A percentile compares a stretch with the other conserved stretches of the same genome.
These are phyloP conservation scores for Apiospora phragmitis DNA, from an alignment of 2,329 filamentous ascomycete genomes.

Conservation along the genomic window DNA sequence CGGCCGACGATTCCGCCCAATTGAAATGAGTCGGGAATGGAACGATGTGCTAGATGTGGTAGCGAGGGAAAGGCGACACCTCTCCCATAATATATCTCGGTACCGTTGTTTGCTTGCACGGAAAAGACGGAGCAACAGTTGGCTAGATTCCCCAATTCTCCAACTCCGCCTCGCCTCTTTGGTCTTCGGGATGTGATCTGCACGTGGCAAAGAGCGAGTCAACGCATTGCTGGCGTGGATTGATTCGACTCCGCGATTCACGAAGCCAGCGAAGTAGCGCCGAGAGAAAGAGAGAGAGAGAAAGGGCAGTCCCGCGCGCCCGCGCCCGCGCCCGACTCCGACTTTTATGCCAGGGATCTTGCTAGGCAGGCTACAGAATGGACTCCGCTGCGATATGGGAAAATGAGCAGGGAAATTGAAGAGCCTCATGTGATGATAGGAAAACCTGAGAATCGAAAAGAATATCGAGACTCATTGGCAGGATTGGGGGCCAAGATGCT, in stretches of 20 bases:
- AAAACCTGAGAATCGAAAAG: background rate
- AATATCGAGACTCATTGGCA: background rate
- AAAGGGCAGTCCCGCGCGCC: background rate
- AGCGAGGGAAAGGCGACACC: background rate
- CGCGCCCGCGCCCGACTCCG: conserved; percentile 1
- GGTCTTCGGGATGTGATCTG: background rate
- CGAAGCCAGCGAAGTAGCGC: conserved; percentile 8
- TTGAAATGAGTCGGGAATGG: background rate
- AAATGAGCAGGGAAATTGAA: background rate
- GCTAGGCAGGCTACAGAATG: background rate
- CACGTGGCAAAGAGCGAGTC: conserved; percentile 3
- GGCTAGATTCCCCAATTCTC: background rate
- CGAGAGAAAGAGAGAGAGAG: background rate
- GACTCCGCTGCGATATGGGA: background rate
- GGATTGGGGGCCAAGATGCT: background rate
- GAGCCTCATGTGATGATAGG: background rate
- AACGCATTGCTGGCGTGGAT: background rate
- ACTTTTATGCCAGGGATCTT: background rate
- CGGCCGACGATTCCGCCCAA: background rate
- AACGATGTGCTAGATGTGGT: background rate
- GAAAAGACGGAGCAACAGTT: background rate
- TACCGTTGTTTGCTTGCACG: background rate
- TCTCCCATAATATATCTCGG: background rate
- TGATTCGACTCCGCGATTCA: background rate
- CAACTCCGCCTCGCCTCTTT: background rate